These are phyloP conservation scores for Pleurotus salmoneostramineus DNA, from an alignment of 768 basidiomycete species.

Conservation along the genomic window DNA sequence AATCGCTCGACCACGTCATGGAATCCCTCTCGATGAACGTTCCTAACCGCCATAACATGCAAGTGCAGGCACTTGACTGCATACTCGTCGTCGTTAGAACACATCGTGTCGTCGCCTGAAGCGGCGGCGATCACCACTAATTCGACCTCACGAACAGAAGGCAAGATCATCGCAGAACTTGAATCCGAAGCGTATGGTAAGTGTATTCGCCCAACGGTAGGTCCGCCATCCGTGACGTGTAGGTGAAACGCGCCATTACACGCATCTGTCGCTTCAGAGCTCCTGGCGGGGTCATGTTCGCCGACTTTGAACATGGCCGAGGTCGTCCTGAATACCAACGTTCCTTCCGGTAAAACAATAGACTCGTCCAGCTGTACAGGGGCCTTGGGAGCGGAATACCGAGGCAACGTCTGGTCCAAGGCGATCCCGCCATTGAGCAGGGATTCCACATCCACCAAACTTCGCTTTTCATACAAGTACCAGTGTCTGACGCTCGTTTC, in stretches of 20 bases:
- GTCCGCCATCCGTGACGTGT: background rate
- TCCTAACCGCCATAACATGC: background rate
- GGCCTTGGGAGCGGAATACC: background rate
- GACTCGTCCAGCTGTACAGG: background rate
- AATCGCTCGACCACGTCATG: background rate
- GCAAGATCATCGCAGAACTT: background rate
- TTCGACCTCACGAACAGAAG: background rate
- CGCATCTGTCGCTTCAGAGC: background rate
- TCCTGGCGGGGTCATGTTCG: background rate
- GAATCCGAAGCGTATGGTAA: background rate
- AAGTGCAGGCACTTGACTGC: background rate
- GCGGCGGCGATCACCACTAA: background rate
- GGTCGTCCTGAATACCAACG: background rate
- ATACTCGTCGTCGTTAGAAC: background rate
- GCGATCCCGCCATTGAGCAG: background rate
- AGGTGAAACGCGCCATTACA: background rate
- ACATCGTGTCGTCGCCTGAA: background rate
- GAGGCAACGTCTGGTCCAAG: background rate
- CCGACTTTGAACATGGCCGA: background rate
- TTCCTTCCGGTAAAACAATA: background rate
- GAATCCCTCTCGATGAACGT: background rate
- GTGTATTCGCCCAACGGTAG: background rate
- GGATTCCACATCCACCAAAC: background rate
- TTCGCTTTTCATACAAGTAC: background rate
- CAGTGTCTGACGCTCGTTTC: background rate